A percentile compares a stretch with the other conserved stretches of the same genome.
Conservation (phyloP, 495 filamentous ascomycete genomes). For the Aspergillus carlsbadensis region DNA sequence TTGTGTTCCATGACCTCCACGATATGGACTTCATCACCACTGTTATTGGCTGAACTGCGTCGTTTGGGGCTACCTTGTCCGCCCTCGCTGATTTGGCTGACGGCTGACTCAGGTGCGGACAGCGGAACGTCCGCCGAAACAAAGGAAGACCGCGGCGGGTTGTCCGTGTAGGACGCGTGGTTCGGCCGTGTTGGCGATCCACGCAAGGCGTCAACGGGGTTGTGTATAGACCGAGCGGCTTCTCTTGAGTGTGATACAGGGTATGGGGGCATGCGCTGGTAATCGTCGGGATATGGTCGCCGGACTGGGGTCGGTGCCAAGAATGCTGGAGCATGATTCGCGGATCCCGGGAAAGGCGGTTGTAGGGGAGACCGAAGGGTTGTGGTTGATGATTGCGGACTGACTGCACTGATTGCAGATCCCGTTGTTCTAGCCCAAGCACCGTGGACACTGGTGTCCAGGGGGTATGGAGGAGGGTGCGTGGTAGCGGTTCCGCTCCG, state of each 20-base stretch:
- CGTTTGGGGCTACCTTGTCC: slow-evolving; percentile 10
- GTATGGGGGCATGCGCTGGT: slow-evolving; percentile 45
- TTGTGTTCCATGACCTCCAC: slow-evolving; percentile 35
- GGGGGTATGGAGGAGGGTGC: slow-evolving; percentile 22
- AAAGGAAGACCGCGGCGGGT: slow-evolving; percentile 20
- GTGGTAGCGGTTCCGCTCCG: slow-evolving; percentile 25
- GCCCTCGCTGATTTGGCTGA: slow-evolving; percentile 16
- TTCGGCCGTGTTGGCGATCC: slow-evolving; percentile 18
- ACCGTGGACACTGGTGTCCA: slow-evolving; percentile 24
- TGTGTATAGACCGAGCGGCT: slow-evolving; percentile 27
- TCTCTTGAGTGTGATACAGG: slow-evolving; percentile 34
- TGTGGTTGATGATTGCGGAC: slow-evolving; percentile 38
- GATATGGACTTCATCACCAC: slow-evolving; percentile 36
- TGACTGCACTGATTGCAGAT: slow-evolving; percentile 7
- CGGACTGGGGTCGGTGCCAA: slow-evolving; percentile 24
- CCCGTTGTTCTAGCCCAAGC: slow-evolving; percentile 23
- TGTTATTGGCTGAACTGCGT: slow-evolving; percentile 24
- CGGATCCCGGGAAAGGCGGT: slow-evolving; percentile 24
- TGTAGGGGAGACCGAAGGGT: slow-evolving; percentile 35
- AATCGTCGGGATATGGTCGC: slow-evolving; percentile 46
- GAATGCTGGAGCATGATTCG: slow-evolving; percentile 30
- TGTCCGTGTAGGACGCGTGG: slow-evolving; percentile 15
- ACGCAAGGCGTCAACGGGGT: slow-evolving; percentile 33
- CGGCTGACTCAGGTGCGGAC: slow-evolving; percentile 21
- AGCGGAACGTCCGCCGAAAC: slow-evolving; percentile 19